phyloP scores from a whole-genome alignment of 768 basidiomycete genomes.

The Lactarius sanguifluus region DNA sequence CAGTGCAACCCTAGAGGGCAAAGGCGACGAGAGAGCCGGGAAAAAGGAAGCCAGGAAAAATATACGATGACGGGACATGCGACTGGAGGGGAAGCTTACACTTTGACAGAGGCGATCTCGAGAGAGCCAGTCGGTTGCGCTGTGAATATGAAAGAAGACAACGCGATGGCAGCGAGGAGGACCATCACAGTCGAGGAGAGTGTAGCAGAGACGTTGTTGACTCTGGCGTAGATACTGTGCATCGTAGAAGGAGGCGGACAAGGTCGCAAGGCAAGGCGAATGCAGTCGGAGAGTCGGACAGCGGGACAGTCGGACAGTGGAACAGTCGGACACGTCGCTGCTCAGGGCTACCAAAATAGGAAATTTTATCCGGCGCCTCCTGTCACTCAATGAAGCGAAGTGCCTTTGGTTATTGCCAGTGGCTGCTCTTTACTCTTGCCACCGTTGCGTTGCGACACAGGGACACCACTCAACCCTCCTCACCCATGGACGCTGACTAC shows the following conservation, averaged over 20 bases:
- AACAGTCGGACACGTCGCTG: constrained; percentile 14
- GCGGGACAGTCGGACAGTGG: background rate
- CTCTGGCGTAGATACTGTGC: constrained; percentile 68
- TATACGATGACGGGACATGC: background rate
- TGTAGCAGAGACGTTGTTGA: constrained; percentile 73
- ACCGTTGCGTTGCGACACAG: background rate
- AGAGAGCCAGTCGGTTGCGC: constrained; percentile 58
- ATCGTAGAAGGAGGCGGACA: constrained; percentile 38
- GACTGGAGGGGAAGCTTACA: constrained; percentile 49
- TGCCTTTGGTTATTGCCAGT: background rate
- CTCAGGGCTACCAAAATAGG: constrained; percentile 6
- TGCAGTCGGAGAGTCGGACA: background rate
- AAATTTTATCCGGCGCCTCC: constrained; percentile 20
- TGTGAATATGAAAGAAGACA: constrained; percentile 68
- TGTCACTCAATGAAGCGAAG: background rate
- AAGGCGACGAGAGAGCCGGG: background rate
- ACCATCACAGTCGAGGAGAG: constrained; percentile 75
- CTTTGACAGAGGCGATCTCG: constrained; percentile 65
- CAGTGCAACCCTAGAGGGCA: background rate
- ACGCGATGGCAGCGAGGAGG: constrained; percentile 65
- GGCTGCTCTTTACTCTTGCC: background rate
- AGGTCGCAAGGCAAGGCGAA: background rate
- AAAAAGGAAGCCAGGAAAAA: background rate
- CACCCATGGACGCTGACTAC: constrained; percentile 38
- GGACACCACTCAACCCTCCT: background rate